These are phyloP conservation scores for Elongisporangium anandrum DNA, from an alignment of 352 stramenopile genomes.

Conservation along the genomic window DNA sequence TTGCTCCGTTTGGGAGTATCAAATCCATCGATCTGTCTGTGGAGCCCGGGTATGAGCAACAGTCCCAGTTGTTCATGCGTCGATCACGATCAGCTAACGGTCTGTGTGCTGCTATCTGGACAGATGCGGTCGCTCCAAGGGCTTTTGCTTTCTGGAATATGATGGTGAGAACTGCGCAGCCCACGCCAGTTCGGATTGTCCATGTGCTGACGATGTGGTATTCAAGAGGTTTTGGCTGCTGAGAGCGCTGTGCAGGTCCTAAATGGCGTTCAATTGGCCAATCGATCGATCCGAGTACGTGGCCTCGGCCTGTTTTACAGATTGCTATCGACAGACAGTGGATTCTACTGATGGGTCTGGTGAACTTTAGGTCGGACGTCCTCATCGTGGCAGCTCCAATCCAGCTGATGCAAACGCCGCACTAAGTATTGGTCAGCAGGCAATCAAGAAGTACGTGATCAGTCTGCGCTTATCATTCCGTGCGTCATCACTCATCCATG, in stretches of 20 bases:
- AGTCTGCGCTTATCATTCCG: slow-evolving; percentile 1
- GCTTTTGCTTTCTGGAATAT: slow-evolving; percentile 81
- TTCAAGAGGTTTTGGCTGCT: slow-evolving; percentile 61
- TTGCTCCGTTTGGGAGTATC: slow-evolving; percentile 63
- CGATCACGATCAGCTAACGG: neutral
- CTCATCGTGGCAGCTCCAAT: slow-evolving; percentile 64
- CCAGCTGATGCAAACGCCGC: slow-evolving; percentile 38
- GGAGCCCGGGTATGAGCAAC: slow-evolving; percentile 48
- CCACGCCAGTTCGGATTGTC: no score
- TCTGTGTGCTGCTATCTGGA: slow-evolving; percentile 1
- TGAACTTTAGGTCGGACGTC: slow-evolving; percentile 53
- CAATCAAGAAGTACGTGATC: slow-evolving; percentile 64
- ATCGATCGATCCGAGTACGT: slow-evolving; percentile 57
- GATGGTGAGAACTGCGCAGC: slow-evolving; percentile 23
- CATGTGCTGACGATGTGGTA: neutral
- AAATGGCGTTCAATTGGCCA: slow-evolving; percentile 55
- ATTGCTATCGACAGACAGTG: neutral
- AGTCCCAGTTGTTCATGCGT: neutral
- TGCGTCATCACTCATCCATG: no score
- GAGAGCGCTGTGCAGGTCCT: slow-evolving; percentile 77
- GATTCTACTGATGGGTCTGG: neutral
- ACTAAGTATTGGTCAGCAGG: slow-evolving; percentile 63
- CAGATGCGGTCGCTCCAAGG: slow-evolving; percentile 65
- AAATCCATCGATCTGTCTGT: slow-evolving; percentile 74
- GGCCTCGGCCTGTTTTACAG: no score